Percentiles rank a stretch among this genome's conserved stretches.
Conservation (phyloP, 148 eudicot genomes). For the Rheum nobile region DNA sequence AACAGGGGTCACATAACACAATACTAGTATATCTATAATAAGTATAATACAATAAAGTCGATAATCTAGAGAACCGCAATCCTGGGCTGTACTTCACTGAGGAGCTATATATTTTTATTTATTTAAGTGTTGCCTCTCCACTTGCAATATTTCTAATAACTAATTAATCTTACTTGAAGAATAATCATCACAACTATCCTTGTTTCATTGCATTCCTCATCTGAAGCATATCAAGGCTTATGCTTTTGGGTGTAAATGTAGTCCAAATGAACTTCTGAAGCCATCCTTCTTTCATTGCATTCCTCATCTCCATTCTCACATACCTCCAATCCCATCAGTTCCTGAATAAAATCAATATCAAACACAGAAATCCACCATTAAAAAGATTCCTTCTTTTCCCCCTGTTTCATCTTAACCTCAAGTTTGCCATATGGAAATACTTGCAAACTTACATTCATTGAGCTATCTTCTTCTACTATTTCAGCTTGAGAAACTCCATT, state of each 20-base stretch:
- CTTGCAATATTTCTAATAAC: neutral
- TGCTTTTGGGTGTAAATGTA: constrained; percentile 48
- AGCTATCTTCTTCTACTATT: constrained; percentile 10
- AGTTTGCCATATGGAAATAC: neutral
- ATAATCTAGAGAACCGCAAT: constrained; percentile 4
- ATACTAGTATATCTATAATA: neutral
- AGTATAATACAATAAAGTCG: neutral
- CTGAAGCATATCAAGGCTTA: constrained; percentile 15
- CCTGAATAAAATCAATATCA: constrained; percentile 5
- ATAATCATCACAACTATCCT: neutral
- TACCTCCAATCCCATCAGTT: constrained; percentile 31
- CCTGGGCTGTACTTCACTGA: neutral
- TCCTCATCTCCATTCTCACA: constrained; percentile 35
- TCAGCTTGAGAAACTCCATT: neutral
- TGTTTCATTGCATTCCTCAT: too few relatives aligned
- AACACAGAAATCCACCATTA: neutral
- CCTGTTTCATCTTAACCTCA: neutral
- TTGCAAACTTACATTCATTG: constrained; percentile 21
- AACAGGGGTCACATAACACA: neutral
- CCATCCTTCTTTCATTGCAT: constrained; percentile 31
- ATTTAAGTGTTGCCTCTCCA: neutral
- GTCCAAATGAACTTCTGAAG: constrained; percentile 42
- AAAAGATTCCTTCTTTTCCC: neutral
- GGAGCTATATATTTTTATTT: neutral
- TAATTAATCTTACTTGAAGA: neutral